Base-by-base conservation (phyloP, 2,329 filamentous ascomycete genomes). In the Pseudophaeomoniella oleicola region DNA sequence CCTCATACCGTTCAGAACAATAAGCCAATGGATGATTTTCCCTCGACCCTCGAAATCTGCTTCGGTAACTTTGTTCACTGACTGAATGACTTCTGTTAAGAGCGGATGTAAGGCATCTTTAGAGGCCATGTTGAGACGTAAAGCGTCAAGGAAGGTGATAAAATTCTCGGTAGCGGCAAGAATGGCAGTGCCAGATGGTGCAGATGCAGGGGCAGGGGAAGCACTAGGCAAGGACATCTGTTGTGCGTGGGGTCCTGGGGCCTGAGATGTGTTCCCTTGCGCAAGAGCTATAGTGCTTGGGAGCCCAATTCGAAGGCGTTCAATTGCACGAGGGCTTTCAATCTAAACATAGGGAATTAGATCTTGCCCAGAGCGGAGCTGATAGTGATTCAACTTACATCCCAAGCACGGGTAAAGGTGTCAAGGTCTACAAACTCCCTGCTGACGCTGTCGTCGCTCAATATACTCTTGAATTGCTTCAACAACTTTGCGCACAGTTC, bases 11-110 rank as follows among this genome's bases (percentile, higher is more conserved):
- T 98, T 98, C 44, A 98, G 66, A 4, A 84, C 81, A 50, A 98
- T 98, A 46, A 98, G 69, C 90, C 90, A 98, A 57, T 94, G 87
- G 39, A 98, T 86, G 49, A 98, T 96, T 69, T 96, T 96, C 49
- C 83, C 86, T 46, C 92, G 79, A 53, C 80, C 87, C 47, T 96
- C 87, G 55, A 98, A 98, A 50, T 96, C 88, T 43, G 79, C 75
- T 55, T 93, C 86, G 3, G 88, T 94, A 44, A 98, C 90, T 53
- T 92, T 90, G 61, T 96, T 96, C 45, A 94, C 88, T 2, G 85
- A 87, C 52, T 94, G 88, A 42, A 98, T 98, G 13, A 94, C 85
- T 49, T 96, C 90, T 1, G 87, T 88, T 2, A 98, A 70, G 14
- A 98, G 66, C 3, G 90, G 90, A 53, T 98, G 92, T n/a, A 98